These are phyloP conservation scores for Elsinoe perseae DNA, from an alignment of 2,329 filamentous ascomycete species.

Conservation along the genomic window DNA sequence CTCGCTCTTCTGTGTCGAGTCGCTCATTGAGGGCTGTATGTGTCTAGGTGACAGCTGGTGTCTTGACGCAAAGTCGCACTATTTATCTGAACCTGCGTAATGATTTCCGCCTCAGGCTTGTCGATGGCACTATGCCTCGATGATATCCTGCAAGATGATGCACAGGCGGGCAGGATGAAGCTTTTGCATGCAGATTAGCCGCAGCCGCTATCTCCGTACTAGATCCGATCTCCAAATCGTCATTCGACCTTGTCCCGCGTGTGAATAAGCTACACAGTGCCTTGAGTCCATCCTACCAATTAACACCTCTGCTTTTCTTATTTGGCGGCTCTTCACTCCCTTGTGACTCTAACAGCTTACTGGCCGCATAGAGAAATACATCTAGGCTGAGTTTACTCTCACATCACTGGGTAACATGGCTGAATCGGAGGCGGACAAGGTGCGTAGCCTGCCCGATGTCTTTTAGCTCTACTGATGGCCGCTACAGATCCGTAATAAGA, in stretches of 20 bases:
- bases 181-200: slow-evolving; percentile 2
- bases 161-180: not conserved
- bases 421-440: slow-evolving; percentile 42
- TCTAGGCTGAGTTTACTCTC: not conserved
- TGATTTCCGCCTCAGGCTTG: too few relatives aligned
- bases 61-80: too few relatives aligned
- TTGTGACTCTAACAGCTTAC: not conserved
- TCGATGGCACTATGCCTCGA: not conserved
- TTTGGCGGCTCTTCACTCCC: not conserved
- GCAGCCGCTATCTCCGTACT: slow-evolving; percentile 6
- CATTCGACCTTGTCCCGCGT: not conserved
- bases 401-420: slow-evolving; percentile 15
- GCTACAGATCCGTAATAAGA: slow-evolving; percentile 57
- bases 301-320: not conserved
- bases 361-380: not conserved
- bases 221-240: not conserved
- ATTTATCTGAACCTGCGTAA: too few relatives aligned
- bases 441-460: slow-evolving; percentile 22
- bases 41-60: too few relatives aligned
- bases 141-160: not conserved
- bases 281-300: not conserved
- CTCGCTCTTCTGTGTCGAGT: slow-evolving; percentile 10
- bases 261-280: slow-evolving; percentile 2
- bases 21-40: not conserved
- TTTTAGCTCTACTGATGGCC: not conserved